Evolutionary conservation across 768 basidiomycete genomes (phyloP).

Genomic region (Hebeloma cylindrosporum): DNA sequence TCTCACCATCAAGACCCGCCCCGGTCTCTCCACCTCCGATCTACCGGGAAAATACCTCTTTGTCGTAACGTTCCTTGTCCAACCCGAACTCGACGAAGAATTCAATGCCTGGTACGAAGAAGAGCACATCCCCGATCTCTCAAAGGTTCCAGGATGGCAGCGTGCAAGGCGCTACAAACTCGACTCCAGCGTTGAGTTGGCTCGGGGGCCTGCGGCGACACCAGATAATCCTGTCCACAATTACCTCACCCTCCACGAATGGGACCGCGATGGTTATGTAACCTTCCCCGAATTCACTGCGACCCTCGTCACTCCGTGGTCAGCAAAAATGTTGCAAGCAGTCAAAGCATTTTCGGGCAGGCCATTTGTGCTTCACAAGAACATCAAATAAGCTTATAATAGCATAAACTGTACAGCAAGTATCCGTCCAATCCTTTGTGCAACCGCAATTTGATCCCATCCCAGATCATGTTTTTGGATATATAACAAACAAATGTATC

Average conservation of each 20-base stretch:
- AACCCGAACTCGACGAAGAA: conserved; percentile 26
- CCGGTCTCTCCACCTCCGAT: conserved; percentile 6
- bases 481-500: neutral
- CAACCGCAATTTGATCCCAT: neutral
- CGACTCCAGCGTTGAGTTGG: conserved; percentile 18
- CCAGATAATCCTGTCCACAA: conserved; percentile 21
- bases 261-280: conserved; percentile 20
- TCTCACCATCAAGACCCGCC: conserved; percentile 18
- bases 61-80: conserved; percentile 21
- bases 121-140: conserved; percentile 31
- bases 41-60: conserved; percentile 26
- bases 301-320: conserved; percentile 26
- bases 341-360: conserved; percentile 20
- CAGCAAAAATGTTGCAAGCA: conserved; percentile 20
- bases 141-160: conserved; percentile 31
- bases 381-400: too few species aligned
- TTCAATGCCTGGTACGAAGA: conserved; percentile 39
- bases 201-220: conserved; percentile 11
- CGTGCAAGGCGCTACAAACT: conserved; percentile 32
- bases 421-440: too few species aligned
- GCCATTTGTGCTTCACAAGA: conserved; percentile 27
- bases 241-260: conserved; percentile 36
- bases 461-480: neutral
- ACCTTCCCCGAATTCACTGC: conserved; percentile 25
- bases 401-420: too few species aligned